Conservation (phyloP, 2,329 filamentous ascomycete genomes). For the Chaetothyriales sp. region DNA sequence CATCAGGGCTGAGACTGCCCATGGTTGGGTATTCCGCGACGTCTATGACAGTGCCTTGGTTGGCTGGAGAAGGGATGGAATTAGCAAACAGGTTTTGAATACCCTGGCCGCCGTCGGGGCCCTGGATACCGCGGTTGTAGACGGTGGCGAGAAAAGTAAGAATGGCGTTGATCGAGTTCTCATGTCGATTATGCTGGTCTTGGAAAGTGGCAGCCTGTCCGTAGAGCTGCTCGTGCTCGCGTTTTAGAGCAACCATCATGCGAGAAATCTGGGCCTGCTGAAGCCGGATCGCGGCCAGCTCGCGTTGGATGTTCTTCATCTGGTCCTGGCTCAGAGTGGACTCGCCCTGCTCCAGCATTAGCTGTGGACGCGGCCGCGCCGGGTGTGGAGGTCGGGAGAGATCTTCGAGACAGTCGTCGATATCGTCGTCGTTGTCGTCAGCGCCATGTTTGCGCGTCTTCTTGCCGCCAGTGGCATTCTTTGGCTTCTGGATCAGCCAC, state of each 20-base stretch:
- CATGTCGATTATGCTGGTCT: conserved; percentile 83
- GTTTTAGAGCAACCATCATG: conserved; percentile 63
- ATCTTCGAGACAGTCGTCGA: conserved; percentile 39
- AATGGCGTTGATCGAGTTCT: conserved; percentile 98
- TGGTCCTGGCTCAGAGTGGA: conserved; percentile 51
- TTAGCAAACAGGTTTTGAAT: conserved; percentile 53
- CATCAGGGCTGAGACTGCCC: conserved; percentile 19
- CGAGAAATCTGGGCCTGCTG: conserved; percentile 76
- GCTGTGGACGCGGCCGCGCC: conserved; percentile 23
- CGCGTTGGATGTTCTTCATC: conserved; percentile 58
- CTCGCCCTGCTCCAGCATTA: conserved; percentile 26
- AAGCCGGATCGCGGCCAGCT: conserved; percentile 66
- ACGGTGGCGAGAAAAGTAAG: conserved; percentile 92
- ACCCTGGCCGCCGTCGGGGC: conserved; percentile 58
- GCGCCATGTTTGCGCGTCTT: conserved; percentile 34
- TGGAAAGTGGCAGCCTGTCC: conserved; percentile 81
- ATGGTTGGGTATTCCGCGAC: conserved; percentile 38
- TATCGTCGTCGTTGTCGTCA: conserved; percentile 53
- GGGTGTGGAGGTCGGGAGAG: conserved; percentile 19
- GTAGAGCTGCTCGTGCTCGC: conserved; percentile 77
- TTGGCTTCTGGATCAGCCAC: conserved; percentile 94
- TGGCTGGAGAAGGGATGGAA: conserved; percentile 47
- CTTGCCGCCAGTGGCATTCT: conserved; percentile 47
- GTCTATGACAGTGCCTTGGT: conserved; percentile 45
- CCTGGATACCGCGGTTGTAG: conserved; percentile 83